Evolutionary conservation across 2,329 filamentous ascomycete species (phyloP).

Genomic region (Beauveria scarabaeidicola): DNA sequence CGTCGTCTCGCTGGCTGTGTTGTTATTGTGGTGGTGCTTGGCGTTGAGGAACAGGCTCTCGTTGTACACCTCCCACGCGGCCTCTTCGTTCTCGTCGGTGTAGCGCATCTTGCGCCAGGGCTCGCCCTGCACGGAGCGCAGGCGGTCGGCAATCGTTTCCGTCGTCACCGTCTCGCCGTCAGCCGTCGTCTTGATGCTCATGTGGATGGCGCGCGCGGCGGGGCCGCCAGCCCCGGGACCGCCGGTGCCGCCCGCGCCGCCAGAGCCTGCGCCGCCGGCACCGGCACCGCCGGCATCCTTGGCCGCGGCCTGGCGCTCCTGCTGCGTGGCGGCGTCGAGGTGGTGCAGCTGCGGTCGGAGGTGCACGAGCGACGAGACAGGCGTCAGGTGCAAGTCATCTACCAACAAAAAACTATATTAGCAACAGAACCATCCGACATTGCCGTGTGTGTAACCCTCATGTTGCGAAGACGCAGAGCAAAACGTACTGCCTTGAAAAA

Average conservation of each 20-base stretch:
- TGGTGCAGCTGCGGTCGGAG: conserved; percentile 90
- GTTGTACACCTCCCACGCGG: conserved; percentile 68
- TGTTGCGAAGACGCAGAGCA: not conserved
- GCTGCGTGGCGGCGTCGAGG: conserved; percentile 73
- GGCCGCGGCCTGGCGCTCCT: conserved; percentile 42
- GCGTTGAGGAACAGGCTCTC: conserved; percentile 51
- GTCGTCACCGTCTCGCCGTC: conserved; percentile 57
- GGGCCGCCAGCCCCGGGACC: conserved; percentile 23
- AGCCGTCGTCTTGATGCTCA: conserved; percentile 72
- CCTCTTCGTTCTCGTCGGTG: conserved; percentile 69
- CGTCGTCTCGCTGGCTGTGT: not conserved
- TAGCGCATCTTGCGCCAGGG: conserved; percentile 73
- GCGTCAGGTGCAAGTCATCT: conserved; percentile 83
- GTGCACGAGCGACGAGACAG: conserved; percentile 73
- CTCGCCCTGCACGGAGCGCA: conserved; percentile 73
- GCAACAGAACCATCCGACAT: not conserved
- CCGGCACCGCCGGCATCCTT: conserved; percentile 25
- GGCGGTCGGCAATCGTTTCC: conserved; percentile 65
- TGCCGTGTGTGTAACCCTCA: no score
- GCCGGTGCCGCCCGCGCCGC: conserved; percentile 22
- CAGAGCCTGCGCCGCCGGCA: conserved; percentile 17
- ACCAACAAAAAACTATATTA: not conserved
- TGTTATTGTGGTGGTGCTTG: conserved; percentile 10
- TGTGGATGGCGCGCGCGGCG: conserved; percentile 70
- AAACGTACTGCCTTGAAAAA: conserved; percentile 70